A percentile compares a stretch with the other conserved stretches of the same genome.
phyloP scores from a whole-genome alignment of 352 stramenopile species.

The Phytopythium oedochilum region DNA sequence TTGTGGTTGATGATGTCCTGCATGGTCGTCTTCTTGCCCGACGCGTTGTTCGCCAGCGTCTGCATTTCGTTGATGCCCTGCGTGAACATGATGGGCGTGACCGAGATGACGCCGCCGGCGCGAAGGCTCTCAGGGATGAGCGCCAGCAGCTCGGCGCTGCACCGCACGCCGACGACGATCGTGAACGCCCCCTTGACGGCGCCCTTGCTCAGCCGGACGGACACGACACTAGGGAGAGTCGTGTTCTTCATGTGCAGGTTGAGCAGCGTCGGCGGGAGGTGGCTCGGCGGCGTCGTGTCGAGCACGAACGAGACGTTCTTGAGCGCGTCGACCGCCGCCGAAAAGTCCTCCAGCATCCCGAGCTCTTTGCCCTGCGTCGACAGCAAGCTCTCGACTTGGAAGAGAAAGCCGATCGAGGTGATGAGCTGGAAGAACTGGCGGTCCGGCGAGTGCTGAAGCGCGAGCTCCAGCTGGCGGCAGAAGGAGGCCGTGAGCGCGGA shows the following conservation, averaged over 20 bases:
- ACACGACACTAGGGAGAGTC: constrained; percentile 66
- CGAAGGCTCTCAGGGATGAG: constrained; percentile 45
- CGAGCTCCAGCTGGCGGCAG: constrained; percentile 61
- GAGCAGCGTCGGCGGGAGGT: constrained; percentile 63
- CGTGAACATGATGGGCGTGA: constrained; percentile 67
- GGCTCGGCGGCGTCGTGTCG: constrained; percentile 49
- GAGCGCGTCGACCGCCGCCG: constrained; percentile 71
- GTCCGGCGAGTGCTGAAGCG: constrained; percentile 59
- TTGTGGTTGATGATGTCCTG: constrained; percentile 77
- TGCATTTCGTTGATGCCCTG: constrained; percentile 84
- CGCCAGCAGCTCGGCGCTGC: constrained; percentile 28
- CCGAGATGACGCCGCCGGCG: constrained; percentile 36
- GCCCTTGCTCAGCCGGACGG: constrained; percentile 56
- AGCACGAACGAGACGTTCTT: constrained; percentile 64
- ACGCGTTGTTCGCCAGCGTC: constrained; percentile 69
- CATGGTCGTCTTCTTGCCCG: constrained; percentile 59
- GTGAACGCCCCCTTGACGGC: constrained; percentile 39
- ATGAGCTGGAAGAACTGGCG: constrained; percentile 53
- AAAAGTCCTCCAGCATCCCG: constrained; percentile 93
- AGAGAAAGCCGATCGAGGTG: constrained; percentile 71
- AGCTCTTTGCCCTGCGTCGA: constrained; percentile 94
- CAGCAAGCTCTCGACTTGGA: constrained; percentile 91
- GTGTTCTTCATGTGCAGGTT: constrained; percentile 79
- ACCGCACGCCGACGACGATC: constrained; percentile 57
- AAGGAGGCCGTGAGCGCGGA: constrained; percentile 71